Evolutionary conservation across 108 stramenopile species (phyloP).

Genomic region (Cyclotella cryptica): DNA sequence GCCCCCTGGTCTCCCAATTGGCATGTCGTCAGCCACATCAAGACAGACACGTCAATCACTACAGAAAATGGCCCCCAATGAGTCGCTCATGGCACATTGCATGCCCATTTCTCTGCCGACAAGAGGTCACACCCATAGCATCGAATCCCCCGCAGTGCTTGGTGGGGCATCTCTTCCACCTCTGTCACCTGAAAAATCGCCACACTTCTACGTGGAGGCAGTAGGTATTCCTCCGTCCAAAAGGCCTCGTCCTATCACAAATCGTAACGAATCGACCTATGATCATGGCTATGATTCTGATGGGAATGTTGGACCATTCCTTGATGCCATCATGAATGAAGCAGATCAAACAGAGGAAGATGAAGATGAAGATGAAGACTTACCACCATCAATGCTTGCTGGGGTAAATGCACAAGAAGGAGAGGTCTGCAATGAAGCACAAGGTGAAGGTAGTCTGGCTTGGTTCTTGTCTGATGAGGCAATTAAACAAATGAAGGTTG

Average conservation of each 20-base stretch:
- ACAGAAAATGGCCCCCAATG: background rate
- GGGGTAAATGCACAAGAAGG: background rate
- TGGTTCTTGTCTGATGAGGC: background rate
- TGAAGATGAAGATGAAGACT: slow-evolving; percentile 20
- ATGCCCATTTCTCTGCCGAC: background rate
- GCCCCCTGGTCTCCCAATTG: no score
- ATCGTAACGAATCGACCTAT: background rate
- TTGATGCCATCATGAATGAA: slow-evolving; percentile 20
- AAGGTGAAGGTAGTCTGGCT: background rate
- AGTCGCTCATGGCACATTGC: background rate
- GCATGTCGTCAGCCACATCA: no score
- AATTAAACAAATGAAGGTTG: slow-evolving; percentile 20
- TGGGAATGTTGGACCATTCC: slow-evolving; percentile 23
- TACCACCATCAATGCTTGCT: slow-evolving; percentile 1
- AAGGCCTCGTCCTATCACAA: background rate
- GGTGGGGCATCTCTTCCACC: slow-evolving; percentile 6
- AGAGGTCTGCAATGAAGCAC: background rate
- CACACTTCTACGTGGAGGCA: background rate
- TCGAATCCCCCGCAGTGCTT: background rate
- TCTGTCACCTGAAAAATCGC: background rate
- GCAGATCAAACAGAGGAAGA: slow-evolving; percentile 1
- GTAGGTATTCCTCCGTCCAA: slow-evolving; percentile 28
- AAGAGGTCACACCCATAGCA: background rate
- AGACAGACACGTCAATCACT: no score
- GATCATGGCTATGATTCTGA: slow-evolving; percentile 36